Evolutionary conservation across 2,329 filamentous ascomycete genomes (phyloP).

Genomic region (Bipolaris victoriae): DNA sequence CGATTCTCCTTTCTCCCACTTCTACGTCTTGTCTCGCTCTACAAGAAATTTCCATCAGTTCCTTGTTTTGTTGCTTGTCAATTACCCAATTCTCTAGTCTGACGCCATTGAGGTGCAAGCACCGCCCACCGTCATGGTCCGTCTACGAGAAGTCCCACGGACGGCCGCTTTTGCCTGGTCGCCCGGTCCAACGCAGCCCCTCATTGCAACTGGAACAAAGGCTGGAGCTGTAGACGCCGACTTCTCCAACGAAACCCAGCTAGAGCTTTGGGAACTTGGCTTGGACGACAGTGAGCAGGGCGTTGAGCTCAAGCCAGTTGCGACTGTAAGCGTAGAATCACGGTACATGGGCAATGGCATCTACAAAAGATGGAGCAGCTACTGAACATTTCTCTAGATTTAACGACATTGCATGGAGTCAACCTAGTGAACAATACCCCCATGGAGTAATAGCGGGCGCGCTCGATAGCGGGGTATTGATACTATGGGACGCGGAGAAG

Average conservation of each 20-base stretch:
- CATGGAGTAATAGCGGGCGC: constrained; percentile 93
- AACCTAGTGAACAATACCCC: constrained; percentile 76
- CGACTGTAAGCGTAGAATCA: constrained; percentile 84
- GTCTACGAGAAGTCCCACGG: constrained; percentile 92
- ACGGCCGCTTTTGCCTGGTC: constrained; percentile 99
- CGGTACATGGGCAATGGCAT: constrained; percentile 63
- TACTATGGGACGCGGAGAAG: constrained; percentile 89
- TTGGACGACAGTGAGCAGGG: constrained; percentile 77
- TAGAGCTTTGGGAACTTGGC: constrained; percentile 94
- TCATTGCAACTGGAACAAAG: constrained; percentile 91
- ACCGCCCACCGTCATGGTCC: constrained; percentile 73
- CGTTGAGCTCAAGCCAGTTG: constrained; percentile 83
- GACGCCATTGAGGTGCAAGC: constrained; percentile 42
- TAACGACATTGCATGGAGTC: constrained; percentile 95
- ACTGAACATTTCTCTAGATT: constrained; percentile 66
- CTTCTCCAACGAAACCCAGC: constrained; percentile 95
- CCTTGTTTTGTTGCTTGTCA: constrained; percentile 29
- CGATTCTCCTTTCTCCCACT: constrained; percentile 24
- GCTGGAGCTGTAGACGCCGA: constrained; percentile 95
- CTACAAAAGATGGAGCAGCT: not conserved
- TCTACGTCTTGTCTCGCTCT: constrained; percentile 19
- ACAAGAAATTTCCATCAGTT: constrained; percentile 15
- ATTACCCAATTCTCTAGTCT: constrained; percentile 26
- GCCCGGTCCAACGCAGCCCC: constrained; percentile 75
- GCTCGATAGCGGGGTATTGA: constrained; percentile 90